Evolutionary conservation across 2,329 filamentous ascomycete species (phyloP).

Genomic region (Botrytis cinerea): DNA sequence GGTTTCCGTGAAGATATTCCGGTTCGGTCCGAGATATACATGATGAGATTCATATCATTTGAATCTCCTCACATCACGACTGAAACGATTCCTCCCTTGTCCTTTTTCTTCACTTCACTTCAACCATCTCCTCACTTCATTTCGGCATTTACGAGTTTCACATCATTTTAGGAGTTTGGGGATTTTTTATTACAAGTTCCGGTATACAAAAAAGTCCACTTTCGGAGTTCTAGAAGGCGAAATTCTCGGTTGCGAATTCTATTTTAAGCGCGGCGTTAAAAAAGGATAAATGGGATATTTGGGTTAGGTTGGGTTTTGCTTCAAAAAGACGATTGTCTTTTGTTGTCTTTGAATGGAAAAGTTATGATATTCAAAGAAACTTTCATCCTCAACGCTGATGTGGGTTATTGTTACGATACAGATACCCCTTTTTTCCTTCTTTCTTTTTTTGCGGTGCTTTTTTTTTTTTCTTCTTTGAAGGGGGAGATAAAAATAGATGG

Average conservation of each 20-base stretch:
- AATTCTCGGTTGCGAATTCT: not conserved
- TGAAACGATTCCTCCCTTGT: not conserved
- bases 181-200: not conserved
- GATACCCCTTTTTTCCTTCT: not conserved
- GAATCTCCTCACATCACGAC: not conserved
- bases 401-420: conserved; percentile 3
- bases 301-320: not conserved
- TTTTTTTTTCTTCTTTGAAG: not conserved
- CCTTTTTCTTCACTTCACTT: not conserved
- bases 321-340: not conserved
- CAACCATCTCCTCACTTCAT: not conserved
- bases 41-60: not conserved
- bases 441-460: not conserved
- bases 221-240: conserved; percentile 22
- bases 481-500: not conserved
- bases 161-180: not conserved
- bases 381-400: conserved; percentile 6
- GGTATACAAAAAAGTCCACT: conserved; percentile 25
- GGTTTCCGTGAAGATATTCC: not conserved
- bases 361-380: not conserved
- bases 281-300: not conserved
- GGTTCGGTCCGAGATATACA: not conserved
- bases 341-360: not conserved
- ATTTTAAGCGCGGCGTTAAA: conserved; percentile 9
- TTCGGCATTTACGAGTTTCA: conserved; percentile 16